These are phyloP conservation scores for Amoebophrya sp. DNA, from an alignment of 169 alveolate genomes.

Conservation along the genomic window DNA sequence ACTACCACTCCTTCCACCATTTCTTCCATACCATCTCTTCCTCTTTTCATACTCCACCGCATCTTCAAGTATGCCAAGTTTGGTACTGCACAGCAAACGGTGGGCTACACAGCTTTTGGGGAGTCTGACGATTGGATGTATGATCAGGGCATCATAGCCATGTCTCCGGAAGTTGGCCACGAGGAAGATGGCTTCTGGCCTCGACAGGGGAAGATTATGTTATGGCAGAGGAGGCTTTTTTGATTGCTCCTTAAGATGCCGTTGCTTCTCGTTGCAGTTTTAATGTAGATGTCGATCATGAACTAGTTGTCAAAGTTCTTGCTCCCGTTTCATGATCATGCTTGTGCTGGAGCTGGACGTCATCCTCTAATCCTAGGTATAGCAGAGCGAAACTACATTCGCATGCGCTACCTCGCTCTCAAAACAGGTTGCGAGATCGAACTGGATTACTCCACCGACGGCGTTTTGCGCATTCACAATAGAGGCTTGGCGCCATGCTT, in stretches of 20 bases:
- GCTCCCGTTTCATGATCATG: too few relatives aligned
- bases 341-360: too few relatives aligned
- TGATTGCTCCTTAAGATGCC: too few relatives aligned
- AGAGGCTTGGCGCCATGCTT: background rate
- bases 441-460: too few relatives aligned
- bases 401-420: background rate
- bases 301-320: too few relatives aligned
- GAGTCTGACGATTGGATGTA: background rate
- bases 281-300: too few relatives aligned
- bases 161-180: background rate
- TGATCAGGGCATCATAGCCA: background rate
- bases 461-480: too few relatives aligned
- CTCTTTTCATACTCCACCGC: too few relatives aligned
- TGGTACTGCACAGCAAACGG: background rate
- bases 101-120: background rate
- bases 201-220: background rate
- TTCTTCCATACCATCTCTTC: too few relatives aligned
- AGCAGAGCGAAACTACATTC: background rate
- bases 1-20: too few relatives aligned
- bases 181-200: background rate
- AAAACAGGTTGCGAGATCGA: background rate
- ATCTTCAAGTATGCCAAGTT: background rate
- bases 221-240: too few relatives aligned
- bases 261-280: too few relatives aligned
- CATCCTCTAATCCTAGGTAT: background rate